These are phyloP conservation scores for Ustilago bromivora DNA, from an alignment of 1,284 basidiomycete genomes.

Conservation along the genomic window DNA sequence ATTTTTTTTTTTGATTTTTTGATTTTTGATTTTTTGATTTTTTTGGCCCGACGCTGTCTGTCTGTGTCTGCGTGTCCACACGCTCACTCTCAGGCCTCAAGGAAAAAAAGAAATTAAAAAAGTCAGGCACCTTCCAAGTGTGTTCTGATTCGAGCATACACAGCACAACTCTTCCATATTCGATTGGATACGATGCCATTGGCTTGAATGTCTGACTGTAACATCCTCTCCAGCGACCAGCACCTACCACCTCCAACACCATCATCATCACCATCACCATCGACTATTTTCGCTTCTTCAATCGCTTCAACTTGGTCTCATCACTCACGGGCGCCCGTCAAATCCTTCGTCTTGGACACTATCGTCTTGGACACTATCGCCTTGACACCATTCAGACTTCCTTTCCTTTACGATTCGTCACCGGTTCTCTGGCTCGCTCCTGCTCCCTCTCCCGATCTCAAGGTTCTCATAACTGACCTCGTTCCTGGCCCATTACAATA, in stretches of 20 bases:
- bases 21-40: slow-evolving; percentile 7
- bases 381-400: slow-evolving; percentile 8
- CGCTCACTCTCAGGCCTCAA: neutral
- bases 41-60: slow-evolving; percentile 1
- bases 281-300: neutral
- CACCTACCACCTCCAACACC: neutral
- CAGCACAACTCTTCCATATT: neutral
- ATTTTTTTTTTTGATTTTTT: slow-evolving; percentile 12
- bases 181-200: slow-evolving; percentile 2
- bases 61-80: slow-evolving; percentile 2
- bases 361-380: slow-evolving; percentile 2
- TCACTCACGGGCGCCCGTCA: neutral
- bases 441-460: neutral
- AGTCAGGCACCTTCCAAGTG: slow-evolving; percentile 6
- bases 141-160: neutral
- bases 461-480: neutral
- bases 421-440: neutral
- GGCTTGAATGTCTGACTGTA: neutral
- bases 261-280: slow-evolving; percentile 8
- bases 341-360: slow-evolving; percentile 10
- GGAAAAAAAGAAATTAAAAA: neutral
- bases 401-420: neutral
- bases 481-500: neutral
- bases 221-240: neutral
- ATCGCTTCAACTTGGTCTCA: slow-evolving; percentile 6